Evolutionary conservation across 192 early-diverging fungal species (phyloP).

Genomic region (Coemansia sp.): DNA sequence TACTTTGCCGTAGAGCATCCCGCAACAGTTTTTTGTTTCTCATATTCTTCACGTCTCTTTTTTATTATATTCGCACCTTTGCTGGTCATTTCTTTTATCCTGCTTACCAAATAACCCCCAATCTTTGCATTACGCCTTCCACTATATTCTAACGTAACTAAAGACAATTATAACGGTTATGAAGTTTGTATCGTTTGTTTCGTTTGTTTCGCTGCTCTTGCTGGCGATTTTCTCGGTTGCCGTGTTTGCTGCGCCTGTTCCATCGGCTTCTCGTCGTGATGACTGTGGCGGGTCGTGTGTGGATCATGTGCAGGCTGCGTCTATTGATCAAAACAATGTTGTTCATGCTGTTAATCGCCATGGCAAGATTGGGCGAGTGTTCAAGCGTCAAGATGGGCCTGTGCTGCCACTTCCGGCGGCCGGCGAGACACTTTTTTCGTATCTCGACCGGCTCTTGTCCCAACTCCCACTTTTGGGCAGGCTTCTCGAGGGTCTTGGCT

Average conservation of each 20-base stretch:
- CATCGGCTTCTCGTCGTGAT: neutral
- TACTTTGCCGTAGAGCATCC: too few relatives aligned
- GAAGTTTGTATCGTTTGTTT: constrained; percentile 13
- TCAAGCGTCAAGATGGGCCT: constrained; percentile 13
- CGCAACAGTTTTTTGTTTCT: too few relatives aligned
- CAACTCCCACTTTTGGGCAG: constrained; percentile 32
- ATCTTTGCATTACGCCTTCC: too few relatives aligned
- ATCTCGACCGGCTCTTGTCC: constrained; percentile 39
- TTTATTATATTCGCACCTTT: too few relatives aligned
- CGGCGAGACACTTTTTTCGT: constrained; percentile 30
- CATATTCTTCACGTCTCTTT: too few relatives aligned
- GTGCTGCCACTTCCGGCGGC: constrained; percentile 37
- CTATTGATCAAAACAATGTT: neutral
- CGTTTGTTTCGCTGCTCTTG: constrained; percentile 10
- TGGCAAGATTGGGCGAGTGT: neutral
- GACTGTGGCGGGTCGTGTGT: neutral
- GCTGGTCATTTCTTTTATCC: too few relatives aligned
- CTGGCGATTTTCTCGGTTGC: constrained; percentile 5
- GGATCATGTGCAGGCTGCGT: neutral
- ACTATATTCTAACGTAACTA: too few relatives aligned
- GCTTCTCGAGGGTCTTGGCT: constrained; percentile 35
- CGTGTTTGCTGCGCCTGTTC: constrained; percentile 11
- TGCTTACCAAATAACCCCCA: too few relatives aligned
- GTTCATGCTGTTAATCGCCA: neutral
- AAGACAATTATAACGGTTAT: neutral